A percentile compares a stretch with the other conserved stretches of the same genome.
Evolutionary conservation across 2,329 filamentous ascomycete genomes (phyloP).

Genomic region (Fusarium scirpi): DNA sequence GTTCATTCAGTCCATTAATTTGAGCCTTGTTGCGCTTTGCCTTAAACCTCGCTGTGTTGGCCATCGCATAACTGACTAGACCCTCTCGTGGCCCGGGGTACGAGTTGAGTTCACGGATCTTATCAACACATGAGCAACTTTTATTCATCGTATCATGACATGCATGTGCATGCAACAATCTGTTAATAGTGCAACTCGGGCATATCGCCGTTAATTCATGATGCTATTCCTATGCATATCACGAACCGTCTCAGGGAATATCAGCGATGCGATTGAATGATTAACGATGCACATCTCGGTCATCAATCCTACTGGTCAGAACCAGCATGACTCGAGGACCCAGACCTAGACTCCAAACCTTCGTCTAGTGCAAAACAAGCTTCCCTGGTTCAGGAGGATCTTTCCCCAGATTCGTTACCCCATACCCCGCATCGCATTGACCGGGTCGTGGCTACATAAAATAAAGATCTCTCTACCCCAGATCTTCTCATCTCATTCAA

Average conservation of each 20-base stretch:
- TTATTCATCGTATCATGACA: neutral
- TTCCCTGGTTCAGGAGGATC: neutral
- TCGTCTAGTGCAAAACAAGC: neutral
- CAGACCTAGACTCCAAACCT: neutral
- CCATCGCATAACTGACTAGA: neutral
- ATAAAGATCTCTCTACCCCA: slow-evolving; percentile 12
- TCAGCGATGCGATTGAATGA: neutral
- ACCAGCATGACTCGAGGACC: neutral
- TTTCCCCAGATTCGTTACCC: slow-evolving; percentile 30
- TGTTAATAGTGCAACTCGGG: neutral
- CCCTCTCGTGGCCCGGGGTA: neutral
- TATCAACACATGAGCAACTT: neutral
- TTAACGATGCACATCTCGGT: neutral
- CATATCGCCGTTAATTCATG: neutral
- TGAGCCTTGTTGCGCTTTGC: neutral
- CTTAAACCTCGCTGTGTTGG: neutral
- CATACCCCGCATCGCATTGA: slow-evolving; percentile 29
- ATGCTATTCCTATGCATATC: neutral
- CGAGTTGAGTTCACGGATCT: neutral
- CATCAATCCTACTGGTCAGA: slow-evolving; percentile 29
- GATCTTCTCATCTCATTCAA: neutral
- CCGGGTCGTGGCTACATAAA: slow-evolving; percentile 9
- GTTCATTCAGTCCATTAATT: neutral
- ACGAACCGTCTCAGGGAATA: neutral
- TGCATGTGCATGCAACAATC: neutral